phyloP scores from a whole-genome alignment of 2,329 filamentous ascomycete species.

The Pseudocercospora musae region DNA sequence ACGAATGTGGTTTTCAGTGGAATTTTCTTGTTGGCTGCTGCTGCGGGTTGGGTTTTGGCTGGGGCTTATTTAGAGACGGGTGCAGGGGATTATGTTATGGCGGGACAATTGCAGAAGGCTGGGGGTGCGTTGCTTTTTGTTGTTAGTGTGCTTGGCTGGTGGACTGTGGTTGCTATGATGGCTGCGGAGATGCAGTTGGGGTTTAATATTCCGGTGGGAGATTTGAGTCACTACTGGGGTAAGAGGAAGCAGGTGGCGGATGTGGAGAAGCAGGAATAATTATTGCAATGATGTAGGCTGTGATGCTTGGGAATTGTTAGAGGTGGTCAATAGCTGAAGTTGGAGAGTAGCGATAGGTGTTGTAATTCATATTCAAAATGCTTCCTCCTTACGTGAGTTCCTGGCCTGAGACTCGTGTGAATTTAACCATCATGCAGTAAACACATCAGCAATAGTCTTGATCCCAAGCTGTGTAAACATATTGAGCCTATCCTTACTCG shows the following conservation, averaged over 20 bases:
- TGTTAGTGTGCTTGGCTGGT: slow-evolving; percentile 50
- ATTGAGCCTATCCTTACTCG: too few relatives aligned
- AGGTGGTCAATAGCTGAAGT: too few relatives aligned
- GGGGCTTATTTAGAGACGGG: slow-evolving; percentile 51
- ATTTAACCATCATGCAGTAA: too few relatives aligned
- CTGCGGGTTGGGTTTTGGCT: slow-evolving; percentile 46
- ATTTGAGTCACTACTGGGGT: slow-evolving; percentile 50
- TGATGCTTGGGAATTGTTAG: too few relatives aligned
- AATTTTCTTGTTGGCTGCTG: slow-evolving; percentile 50
- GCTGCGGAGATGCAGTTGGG: slow-evolving; percentile 51
- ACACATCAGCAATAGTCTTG: too few relatives aligned
- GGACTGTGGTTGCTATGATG: slow-evolving; percentile 55
- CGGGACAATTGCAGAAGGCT: slow-evolving; percentile 45
- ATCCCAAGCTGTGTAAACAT: too few relatives aligned
- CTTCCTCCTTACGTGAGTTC: too few relatives aligned
- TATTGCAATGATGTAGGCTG: too few relatives aligned
- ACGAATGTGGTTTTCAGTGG: slow-evolving; percentile 51
- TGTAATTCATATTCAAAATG: too few relatives aligned
- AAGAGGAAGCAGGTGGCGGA: slow-evolving; percentile 17
- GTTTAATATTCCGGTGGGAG: slow-evolving; percentile 49
- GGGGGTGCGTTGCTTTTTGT: slow-evolving; percentile 44
- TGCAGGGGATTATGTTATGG: slow-evolving; percentile 43
- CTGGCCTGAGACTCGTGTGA: too few relatives aligned
- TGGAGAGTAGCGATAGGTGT: too few relatives aligned
- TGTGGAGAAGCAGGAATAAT: slow-evolving; percentile 26